Conservation (phyloP, 257 asterid genomes). For the Ilex asprella region DNA sequence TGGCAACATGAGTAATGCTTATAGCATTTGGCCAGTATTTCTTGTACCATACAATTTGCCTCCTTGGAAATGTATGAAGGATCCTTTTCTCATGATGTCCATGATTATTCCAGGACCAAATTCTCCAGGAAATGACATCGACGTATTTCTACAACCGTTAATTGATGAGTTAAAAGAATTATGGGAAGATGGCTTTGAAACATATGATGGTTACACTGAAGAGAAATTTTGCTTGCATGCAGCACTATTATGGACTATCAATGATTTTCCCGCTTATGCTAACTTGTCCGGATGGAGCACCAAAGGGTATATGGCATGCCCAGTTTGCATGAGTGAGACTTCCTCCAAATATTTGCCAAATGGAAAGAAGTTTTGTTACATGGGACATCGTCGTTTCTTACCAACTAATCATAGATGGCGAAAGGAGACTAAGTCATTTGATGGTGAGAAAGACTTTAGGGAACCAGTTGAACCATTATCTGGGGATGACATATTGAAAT, state of each 20-base stretch:
- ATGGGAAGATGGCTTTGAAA: too few relatives aligned
- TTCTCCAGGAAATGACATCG: too few relatives aligned
- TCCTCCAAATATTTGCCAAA: background rate
- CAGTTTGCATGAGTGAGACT: slow-evolving; percentile 5
- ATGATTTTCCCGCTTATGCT: slow-evolving; percentile 4
- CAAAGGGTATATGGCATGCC: background rate
- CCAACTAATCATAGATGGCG: slow-evolving; percentile 3
- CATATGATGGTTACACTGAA: too few relatives aligned
- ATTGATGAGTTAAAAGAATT: too few relatives aligned
- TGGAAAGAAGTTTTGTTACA: background rate
- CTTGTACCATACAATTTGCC: too few relatives aligned
- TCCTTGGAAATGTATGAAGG: too few relatives aligned
- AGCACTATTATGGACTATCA: slow-evolving; percentile 4
- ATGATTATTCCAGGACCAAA: too few relatives aligned
- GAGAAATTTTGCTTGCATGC: too few relatives aligned
- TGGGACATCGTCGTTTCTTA: background rate
- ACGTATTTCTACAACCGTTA: too few relatives aligned
- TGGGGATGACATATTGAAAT: background rate
- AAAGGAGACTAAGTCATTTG: slow-evolving; percentile 3
- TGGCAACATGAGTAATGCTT: too few relatives aligned
- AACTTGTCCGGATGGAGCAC: slow-evolving; percentile 5
- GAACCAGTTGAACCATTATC: background rate
- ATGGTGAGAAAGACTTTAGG: background rate
- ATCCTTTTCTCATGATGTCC: too few relatives aligned
- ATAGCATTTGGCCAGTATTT: too few relatives aligned